A percentile compares a stretch with the other conserved stretches of the same genome.
Evolutionary conservation across 306 rosid species (phyloP).

Genomic region (Casuarina equisetifolia): DNA sequence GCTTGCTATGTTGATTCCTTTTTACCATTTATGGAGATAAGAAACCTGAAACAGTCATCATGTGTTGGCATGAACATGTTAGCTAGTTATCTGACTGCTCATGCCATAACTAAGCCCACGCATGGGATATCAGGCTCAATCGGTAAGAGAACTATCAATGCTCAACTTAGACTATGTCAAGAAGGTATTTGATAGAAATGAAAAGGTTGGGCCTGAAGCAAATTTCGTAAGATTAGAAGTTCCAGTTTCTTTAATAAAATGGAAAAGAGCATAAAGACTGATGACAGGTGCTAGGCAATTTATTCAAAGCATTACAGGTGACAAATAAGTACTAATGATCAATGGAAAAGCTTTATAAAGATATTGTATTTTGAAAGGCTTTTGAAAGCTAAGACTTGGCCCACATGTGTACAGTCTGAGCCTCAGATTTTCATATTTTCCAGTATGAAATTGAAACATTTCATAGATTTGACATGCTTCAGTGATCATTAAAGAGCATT

Average conservation of each 20-base stretch:
- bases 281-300: background rate
- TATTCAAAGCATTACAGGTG: background rate
- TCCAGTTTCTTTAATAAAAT: background rate
- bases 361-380: background rate
- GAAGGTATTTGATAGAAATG: background rate
- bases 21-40: background rate
- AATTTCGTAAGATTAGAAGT: conserved; percentile 2
- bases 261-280: background rate
- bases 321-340: background rate
- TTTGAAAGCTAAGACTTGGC: too few species aligned
- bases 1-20: background rate
- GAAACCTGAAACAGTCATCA: background rate
- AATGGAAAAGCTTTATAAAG: background rate
- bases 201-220: background rate
- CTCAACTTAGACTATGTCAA: background rate
- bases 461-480: conserved; percentile 1
- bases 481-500: conserved; percentile 8
- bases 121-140: background rate
- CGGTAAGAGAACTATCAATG: background rate
- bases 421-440: background rate
- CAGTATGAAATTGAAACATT: background rate
- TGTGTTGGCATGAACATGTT: background rate
- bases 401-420: background rate
- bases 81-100: background rate
- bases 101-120: background rate